Evolutionary conservation across 2,329 filamentous ascomycete genomes (phyloP).

Genomic region (Neonectria punicea): DNA sequence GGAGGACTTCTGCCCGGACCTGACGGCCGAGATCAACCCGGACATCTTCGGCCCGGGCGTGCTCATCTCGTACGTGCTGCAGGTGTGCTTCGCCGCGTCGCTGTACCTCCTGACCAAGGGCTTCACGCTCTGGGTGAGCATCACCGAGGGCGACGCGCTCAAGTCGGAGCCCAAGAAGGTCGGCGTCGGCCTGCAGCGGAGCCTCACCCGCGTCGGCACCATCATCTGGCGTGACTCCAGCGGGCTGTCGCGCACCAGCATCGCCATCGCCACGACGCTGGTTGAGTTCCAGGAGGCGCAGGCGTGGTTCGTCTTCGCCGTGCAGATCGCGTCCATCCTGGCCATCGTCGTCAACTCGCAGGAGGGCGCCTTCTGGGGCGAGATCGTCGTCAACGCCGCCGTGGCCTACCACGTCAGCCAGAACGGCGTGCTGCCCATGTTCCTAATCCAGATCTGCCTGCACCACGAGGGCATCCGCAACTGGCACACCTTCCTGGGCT

Average conservation of each 20-base stretch:
- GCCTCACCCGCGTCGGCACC: constrained; percentile 48
- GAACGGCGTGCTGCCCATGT: constrained; percentile 52
- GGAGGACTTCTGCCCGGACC: constrained; percentile 49
- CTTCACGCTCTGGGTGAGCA: constrained; percentile 50
- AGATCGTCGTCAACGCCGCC: constrained; percentile 52
- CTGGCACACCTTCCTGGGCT: constrained; percentile 54
- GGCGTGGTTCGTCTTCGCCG: constrained; percentile 53
- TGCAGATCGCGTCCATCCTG: constrained; percentile 54
- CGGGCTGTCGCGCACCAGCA: constrained; percentile 50
- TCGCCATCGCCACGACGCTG: constrained; percentile 53
- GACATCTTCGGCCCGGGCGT: constrained; percentile 54
- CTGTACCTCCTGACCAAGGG: constrained; percentile 49
- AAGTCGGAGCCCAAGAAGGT: constrained; percentile 34
- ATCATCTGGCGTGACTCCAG: constrained; percentile 52
- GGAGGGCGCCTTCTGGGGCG: constrained; percentile 53
- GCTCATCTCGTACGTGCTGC: constrained; percentile 52
- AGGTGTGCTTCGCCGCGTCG: constrained; percentile 49
- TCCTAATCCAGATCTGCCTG: constrained; percentile 51
- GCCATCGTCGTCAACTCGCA: constrained; percentile 54
- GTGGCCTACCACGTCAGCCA: constrained; percentile 51
- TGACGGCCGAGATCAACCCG: constrained; percentile 51
- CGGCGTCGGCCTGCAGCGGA: constrained; percentile 41
- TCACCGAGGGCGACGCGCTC: constrained; percentile 43
- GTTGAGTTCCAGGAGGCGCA: constrained; percentile 55
- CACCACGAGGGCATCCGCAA: constrained; percentile 54